These are phyloP conservation scores for Coemansia sp. DNA, from an alignment of 371 early-diverging fungal species.

Conservation along the genomic window DNA sequence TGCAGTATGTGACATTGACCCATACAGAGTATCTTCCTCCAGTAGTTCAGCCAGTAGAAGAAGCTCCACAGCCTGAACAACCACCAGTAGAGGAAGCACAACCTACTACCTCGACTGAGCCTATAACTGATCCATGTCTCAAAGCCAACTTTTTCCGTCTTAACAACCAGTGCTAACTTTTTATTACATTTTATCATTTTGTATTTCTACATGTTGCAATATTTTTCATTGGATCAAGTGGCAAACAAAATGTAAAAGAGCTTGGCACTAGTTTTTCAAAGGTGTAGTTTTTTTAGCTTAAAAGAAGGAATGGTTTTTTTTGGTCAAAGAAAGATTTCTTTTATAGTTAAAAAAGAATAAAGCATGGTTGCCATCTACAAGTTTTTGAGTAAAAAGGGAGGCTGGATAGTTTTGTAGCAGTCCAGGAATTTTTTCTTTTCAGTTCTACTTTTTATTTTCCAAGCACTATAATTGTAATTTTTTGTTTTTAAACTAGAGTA, in stretches of 20 bases:
- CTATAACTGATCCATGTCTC: neutral
- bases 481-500: neutral
- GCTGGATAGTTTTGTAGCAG: constrained; percentile 22
- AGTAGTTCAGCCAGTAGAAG: neutral
- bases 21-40: neutral
- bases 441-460: neutral
- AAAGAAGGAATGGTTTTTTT: neutral
- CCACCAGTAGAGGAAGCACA: neutral
- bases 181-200: neutral
- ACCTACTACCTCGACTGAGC: neutral
- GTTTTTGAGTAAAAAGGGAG: neutral
- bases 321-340: neutral
- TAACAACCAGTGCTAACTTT: neutral
- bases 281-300: neutral
- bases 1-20: neutral
- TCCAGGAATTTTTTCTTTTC: neutral
- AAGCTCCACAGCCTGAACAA: neutral
- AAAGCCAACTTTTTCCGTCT: neutral
- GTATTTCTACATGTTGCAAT: neutral
- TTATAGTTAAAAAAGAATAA: neutral
- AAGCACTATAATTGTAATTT: neutral
- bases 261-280: neutral
- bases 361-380: neutral
- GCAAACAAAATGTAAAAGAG: neutral
- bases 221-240: neutral